Base-by-base conservation (phyloP, 2,329 filamentous ascomycete species). In the Stagonosporopsis chrysanthemi region DNA sequence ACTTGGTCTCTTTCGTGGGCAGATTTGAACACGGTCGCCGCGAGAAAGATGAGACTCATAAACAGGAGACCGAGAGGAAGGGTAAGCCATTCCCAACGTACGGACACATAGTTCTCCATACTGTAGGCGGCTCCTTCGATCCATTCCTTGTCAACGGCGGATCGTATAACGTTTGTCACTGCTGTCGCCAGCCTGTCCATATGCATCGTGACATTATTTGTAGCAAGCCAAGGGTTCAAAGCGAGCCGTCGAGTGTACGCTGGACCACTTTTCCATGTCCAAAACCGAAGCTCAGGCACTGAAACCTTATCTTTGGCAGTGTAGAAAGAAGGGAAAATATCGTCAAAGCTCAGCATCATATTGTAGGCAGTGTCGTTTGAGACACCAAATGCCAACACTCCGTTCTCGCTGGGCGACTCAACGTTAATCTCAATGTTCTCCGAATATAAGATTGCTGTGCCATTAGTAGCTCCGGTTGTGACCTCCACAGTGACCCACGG, bases 51-150 rank as follows among this genome's bases (percentile, higher is more conserved):
- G 0, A 74, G 24, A 4, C 52, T 64, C 1, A 67, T 31, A 2
- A 65, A 2, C 0, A 74, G 48, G 0, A 75, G 59, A 1, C 51
- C 17, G 0, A 73, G 17, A 5, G 72, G 73, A 6, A 75, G 61
- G 0, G 52, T 45, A 1, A 75, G 60, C 69, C 69, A 75, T 28
- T 33, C 46, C 72, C 72, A 74, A 15, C 51, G 43, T 0, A 74
- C 60, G 0, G n/a, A 6, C 0, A 74, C 52, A 38, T 50, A 64
- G 0, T 38, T 67, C 35, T 67, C 62, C 19, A 33, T 42, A 3
- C 31, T 56, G 14, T 29, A 73, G 0, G 68, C 61, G 1, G 43
- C 22, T 0, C 64, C 68, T 0, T 2, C 0, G 4, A 67, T 14
- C 52, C 52, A 54, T 2, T 41, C 44, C 2, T 26, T 51, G 1